These are phyloP conservation scores for Cicer arietinum DNA, from an alignment of 306 rosid species.

Conservation along the genomic window DNA sequence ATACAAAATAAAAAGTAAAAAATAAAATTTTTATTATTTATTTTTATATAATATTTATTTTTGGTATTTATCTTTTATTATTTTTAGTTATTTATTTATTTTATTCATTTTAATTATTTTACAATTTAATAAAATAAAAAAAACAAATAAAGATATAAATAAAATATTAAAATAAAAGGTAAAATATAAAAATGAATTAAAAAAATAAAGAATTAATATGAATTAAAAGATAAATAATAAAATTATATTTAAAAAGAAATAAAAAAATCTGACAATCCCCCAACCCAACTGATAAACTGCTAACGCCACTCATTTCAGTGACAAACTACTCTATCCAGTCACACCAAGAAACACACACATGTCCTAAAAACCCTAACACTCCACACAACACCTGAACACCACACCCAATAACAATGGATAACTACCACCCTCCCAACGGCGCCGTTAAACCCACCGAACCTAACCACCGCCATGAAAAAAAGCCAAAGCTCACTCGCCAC, in stretches of 20 bases:
- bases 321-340: constrained; percentile 23
- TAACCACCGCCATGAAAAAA: constrained; percentile 40
- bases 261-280: not conserved
- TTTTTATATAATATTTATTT: too few species aligned
- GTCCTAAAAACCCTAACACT: constrained; percentile 36
- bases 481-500: constrained; percentile 31
- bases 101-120: too few species aligned
- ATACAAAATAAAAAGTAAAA: too few species aligned
- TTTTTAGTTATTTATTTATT: too few species aligned
- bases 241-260: not conserved
- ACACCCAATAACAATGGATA: constrained; percentile 42
- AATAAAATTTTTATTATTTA: too few species aligned
- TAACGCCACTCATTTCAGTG: constrained; percentile 2
- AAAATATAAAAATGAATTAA: too few species aligned
- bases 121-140: too few species aligned
- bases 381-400: not conserved
- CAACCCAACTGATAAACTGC: not conserved
- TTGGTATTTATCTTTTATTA: too few species aligned
- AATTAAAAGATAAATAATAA: too few species aligned
- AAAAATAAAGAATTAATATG: too few species aligned
- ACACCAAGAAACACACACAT: not conserved
- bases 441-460: constrained; percentile 15
- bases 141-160: too few species aligned
- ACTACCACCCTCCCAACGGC: constrained; percentile 52
- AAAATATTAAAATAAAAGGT: too few species aligned